Conservation (phyloP, 1,284 basidiomycete species). For the Cystobasidium sp. region DNA sequence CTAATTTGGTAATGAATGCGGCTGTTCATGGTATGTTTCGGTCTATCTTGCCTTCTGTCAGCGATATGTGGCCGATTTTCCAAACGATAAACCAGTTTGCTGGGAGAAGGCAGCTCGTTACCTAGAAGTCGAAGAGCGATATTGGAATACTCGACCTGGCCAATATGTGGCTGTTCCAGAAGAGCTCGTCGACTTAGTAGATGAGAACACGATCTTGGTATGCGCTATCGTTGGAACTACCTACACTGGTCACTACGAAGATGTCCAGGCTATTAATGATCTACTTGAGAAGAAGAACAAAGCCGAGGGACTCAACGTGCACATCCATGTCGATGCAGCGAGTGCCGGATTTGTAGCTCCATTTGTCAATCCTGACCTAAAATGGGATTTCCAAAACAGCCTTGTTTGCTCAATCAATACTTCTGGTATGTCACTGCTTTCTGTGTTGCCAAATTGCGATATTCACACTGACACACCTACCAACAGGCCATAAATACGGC, state of each 20-base stretch:
- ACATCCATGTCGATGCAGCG: slow-evolving; percentile 54
- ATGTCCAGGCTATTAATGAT: slow-evolving; percentile 53
- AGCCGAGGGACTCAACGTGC: slow-evolving; percentile 54
- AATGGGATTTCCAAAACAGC: slow-evolving; percentile 58
- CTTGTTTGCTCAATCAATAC: slow-evolving; percentile 57
- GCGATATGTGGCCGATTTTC: no score
- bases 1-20: slow-evolving; percentile 56
- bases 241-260: slow-evolving; percentile 55
- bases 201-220: slow-evolving; percentile 57
- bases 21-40: slow-evolving; percentile 53
- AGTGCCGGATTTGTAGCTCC: slow-evolving; percentile 56
- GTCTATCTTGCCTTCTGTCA: neutral
- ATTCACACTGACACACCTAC: neutral
- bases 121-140: slow-evolving; percentile 51
- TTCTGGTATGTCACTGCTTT: slow-evolving; percentile 33
- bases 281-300: slow-evolving; percentile 54
- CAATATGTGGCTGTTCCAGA: slow-evolving; percentile 59
- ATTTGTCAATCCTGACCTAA: slow-evolving; percentile 55
- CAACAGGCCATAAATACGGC: slow-evolving; percentile 52
- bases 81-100: slow-evolving; percentile 47
- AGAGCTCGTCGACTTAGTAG: slow-evolving; percentile 59
- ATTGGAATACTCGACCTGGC: slow-evolving; percentile 43
- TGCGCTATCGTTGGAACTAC: slow-evolving; percentile 59
- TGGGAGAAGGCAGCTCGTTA: slow-evolving; percentile 56
- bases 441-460: neutral